phyloP scores from a whole-genome alignment of 176 grass and related monocot genomes.

The Carex kokanica region DNA sequence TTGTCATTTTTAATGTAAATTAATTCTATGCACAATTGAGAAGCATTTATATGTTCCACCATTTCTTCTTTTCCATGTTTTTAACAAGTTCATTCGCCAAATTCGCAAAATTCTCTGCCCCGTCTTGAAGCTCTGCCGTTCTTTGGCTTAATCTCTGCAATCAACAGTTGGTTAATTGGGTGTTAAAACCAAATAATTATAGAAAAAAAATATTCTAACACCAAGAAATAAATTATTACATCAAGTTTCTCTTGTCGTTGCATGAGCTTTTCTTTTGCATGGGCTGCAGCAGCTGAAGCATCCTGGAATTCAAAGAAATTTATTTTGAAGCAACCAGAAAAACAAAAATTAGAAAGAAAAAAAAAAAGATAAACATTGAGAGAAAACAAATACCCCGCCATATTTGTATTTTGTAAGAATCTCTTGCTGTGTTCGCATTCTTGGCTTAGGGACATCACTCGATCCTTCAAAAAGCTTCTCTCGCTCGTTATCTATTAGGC shows the following conservation, averaged over 20 bases:
- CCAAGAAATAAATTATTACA: slow-evolving; percentile 36
- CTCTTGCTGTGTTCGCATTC: slow-evolving; percentile 72
- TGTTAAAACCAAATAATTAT: background rate
- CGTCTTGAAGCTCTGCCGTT: slow-evolving; percentile 70
- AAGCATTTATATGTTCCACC: slow-evolving; percentile 71
- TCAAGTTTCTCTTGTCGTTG: slow-evolving; percentile 82
- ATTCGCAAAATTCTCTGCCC: slow-evolving; percentile 64
- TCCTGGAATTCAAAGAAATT: slow-evolving; percentile 38
- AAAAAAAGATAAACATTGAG: background rate
- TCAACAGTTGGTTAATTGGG: background rate
- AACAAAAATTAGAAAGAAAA: background rate
- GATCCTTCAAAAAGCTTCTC: slow-evolving; percentile 58
- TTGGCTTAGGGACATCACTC: slow-evolving; percentile 50
- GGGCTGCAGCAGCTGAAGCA: slow-evolving; percentile 71
- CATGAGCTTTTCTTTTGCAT: slow-evolving; percentile 77
- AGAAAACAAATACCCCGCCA: slow-evolving; percentile 49
- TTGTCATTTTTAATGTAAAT: slow-evolving; percentile 16
- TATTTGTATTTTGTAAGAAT: slow-evolving; percentile 92
- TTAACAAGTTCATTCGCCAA: slow-evolving; percentile 68
- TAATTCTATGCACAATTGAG: slow-evolving; percentile 12
- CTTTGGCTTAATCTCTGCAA: slow-evolving; percentile 63
- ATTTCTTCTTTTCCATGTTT: slow-evolving; percentile 74
- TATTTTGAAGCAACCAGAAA: background rate
- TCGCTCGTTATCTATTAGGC: slow-evolving; percentile 46
- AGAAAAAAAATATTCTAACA: background rate